phyloP scores from a whole-genome alignment of 345 rosid species.

The Streptanthus diversifolius region DNA sequence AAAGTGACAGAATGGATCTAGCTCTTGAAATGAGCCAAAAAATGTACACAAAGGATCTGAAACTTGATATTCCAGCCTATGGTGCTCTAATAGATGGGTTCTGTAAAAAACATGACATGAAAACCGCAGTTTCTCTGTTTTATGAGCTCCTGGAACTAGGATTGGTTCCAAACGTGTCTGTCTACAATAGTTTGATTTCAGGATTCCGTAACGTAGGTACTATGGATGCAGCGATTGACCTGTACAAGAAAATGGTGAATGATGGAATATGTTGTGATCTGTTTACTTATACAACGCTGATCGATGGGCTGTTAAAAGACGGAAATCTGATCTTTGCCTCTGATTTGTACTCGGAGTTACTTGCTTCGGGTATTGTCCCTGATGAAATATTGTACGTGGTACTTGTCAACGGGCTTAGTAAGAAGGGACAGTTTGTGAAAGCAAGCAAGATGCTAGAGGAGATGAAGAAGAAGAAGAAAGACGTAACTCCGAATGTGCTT shows the following conservation, averaged over 20 bases:
- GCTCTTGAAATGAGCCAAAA: constrained; percentile 51
- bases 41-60: constrained; percentile 53
- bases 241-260: constrained; percentile 44
- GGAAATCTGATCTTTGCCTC: constrained; percentile 49
- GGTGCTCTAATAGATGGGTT: constrained; percentile 60
- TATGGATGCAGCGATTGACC: constrained; percentile 21
- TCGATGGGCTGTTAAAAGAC: constrained; percentile 66
- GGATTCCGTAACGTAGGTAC: constrained; percentile 34
- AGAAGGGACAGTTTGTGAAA: constrained; percentile 52
- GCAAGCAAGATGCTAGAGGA: constrained; percentile 57
- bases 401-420: constrained; percentile 56
- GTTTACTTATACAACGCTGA: constrained; percentile 60
- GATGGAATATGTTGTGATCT: constrained; percentile 56
- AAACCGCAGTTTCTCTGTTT: constrained; percentile 47
- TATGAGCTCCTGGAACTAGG: constrained; percentile 58
- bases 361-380: constrained; percentile 54
- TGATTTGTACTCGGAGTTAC: constrained; percentile 61
- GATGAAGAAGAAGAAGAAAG: constrained; percentile 42
- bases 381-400: constrained; percentile 46
- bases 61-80: constrained; percentile 51
- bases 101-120: constrained; percentile 55
- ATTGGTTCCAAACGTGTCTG: constrained; percentile 49
- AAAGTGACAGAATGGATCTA: constrained; percentile 40
- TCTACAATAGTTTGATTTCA: constrained; percentile 56
- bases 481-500: constrained; percentile 46